Base-by-base conservation (phyloP, 768 basidiomycete species). In the Suillus bovinus region DNA sequence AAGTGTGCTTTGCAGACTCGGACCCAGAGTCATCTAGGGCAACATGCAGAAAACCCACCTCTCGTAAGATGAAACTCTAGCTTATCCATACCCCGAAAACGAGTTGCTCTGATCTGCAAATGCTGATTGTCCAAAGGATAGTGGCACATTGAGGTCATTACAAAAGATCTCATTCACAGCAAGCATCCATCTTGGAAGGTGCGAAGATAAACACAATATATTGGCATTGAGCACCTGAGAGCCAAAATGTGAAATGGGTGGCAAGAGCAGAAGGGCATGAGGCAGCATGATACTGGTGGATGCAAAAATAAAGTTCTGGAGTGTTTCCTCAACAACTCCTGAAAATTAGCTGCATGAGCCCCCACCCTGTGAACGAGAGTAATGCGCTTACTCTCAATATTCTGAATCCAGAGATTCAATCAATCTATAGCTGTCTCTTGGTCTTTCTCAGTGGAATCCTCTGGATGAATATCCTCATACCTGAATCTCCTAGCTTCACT, bases 261-360 rank as follows among this genome's bases (percentile, higher is more conserved):
- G 86, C 0, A 82, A 79, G 17, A 87, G 75, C 1, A 90, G 89
- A 31, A 91, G 82, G 14, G 89, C 81, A 10, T 87, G 86, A 50
- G 87, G 81, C 33, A 80, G 74, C 44, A 79, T 72, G 67, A 71
- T 78, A 27, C 76, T 77, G 0, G 78, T 78, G 9, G 84, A 82
- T 33, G 84, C 88, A 38, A 27, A 55, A 38, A 36, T 36, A 68
- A 94, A 93, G 61, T 83, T 88, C 70, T 89, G 85, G 44, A 87
- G 81, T 16, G 91, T 86, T 67, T 93, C 93, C 70, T 92, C 88
- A 9, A 93, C 89, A 17, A 93, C 91, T 77, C 85, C 91, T 93
- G 73, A 57, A 65, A 52, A 33, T 31, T 3, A 41, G 27, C 64
- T 57, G 27, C 36, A 61, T 59, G 16, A 63, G 50, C 69, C 42